Evolutionary conservation across 2,329 filamentous ascomycete species (phyloP).

Genomic region (Ambrosiella cleistominuta): DNA sequence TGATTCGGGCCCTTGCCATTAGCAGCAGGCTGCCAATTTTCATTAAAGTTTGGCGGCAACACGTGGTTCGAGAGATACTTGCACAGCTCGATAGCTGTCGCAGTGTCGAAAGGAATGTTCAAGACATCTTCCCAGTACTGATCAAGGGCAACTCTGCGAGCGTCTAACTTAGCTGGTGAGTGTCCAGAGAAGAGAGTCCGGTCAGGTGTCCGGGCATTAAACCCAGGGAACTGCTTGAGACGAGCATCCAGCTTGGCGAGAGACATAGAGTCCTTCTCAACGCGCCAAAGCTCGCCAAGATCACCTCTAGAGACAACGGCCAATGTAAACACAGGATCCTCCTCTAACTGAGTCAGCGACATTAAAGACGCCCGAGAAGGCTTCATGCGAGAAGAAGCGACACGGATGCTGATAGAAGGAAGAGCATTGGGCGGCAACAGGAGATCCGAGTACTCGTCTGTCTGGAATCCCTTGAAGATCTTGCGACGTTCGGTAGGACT

Average conservation of each 20-base stretch:
- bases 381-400: slow-evolving; percentile 87
- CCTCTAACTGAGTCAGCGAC: slow-evolving; percentile 62
- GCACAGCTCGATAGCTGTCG: slow-evolving; percentile 65
- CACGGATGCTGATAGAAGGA: slow-evolving; percentile 66
- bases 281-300: slow-evolving; percentile 68
- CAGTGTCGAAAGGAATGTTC: slow-evolving; percentile 63
- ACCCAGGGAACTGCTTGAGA: slow-evolving; percentile 50
- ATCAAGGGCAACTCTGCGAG: slow-evolving; percentile 63
- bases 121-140: slow-evolving; percentile 72
- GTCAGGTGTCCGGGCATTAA: slow-evolving; percentile 65
- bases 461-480: slow-evolving; percentile 62
- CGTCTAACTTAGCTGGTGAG: slow-evolving; percentile 83
- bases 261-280: slow-evolving; percentile 79
- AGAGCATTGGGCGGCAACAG: slow-evolving; percentile 77
- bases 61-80: slow-evolving; percentile 61
- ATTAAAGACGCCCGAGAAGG: slow-evolving; percentile 76
- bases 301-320: slow-evolving; percentile 66
- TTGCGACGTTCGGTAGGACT: slow-evolving; percentile 28
- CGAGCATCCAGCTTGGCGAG: slow-evolving; percentile 68
- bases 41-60: slow-evolving; percentile 43
- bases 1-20: slow-evolving; percentile 23
- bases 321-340: slow-evolving; percentile 86
- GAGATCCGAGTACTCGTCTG: slow-evolving; percentile 73
- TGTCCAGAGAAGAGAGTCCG: slow-evolving; percentile 77
- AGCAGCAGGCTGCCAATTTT: slow-evolving; percentile 25